Percentiles rank a stretch among this genome's conserved stretches.
Conservation (phyloP, 352 stramenopile genomes). For the Phytophthora pluvialis region DNA sequence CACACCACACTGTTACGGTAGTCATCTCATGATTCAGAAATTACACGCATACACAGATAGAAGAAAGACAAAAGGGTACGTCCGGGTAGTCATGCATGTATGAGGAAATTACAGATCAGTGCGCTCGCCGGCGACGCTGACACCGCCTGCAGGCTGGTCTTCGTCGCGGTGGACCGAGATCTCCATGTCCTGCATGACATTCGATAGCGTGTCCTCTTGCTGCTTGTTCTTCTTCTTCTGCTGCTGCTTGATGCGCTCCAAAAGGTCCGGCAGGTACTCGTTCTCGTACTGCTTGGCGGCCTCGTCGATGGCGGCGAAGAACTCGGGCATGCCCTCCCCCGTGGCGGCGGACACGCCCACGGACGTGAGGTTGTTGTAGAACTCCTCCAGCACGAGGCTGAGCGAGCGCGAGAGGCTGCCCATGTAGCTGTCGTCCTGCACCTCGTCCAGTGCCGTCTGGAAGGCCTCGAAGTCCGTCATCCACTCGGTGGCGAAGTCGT, state of each 20-base stretch:
- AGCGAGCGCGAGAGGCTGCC: conserved; percentile 91
- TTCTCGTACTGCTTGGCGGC: conserved; percentile 89
- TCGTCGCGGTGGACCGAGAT: conserved; percentile 50
- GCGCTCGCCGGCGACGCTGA: conserved; percentile 41
- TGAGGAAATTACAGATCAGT: conserved; percentile 63
- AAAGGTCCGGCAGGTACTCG: conserved; percentile 83
- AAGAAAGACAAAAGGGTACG: not conserved
- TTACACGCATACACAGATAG: not conserved
- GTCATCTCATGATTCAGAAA: not conserved
- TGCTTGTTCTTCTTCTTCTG: conserved; percentile 54
- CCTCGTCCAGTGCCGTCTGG: conserved; percentile 94
- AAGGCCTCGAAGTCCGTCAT: conserved; percentile 99
- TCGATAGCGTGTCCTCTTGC: conserved; percentile 60
- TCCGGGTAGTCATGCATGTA: conserved; percentile 9
- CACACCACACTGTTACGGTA: conserved; percentile 6
- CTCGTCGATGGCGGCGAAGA: conserved; percentile 92
- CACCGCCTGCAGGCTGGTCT: conserved; percentile 10
- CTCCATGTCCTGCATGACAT: conserved; percentile 86
- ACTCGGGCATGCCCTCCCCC: conserved; percentile 95
- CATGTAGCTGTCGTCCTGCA: conserved; percentile 93
- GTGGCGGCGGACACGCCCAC: conserved; percentile 96
- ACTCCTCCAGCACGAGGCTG: conserved; percentile 88
- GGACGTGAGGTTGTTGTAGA: conserved; percentile 95
- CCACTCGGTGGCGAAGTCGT: conserved; percentile 97
- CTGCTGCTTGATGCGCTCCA: conserved; percentile 70